These are phyloP conservation scores for Rhodamnia argentea DNA, from an alignment of 345 rosid genomes.

Conservation along the genomic window DNA sequence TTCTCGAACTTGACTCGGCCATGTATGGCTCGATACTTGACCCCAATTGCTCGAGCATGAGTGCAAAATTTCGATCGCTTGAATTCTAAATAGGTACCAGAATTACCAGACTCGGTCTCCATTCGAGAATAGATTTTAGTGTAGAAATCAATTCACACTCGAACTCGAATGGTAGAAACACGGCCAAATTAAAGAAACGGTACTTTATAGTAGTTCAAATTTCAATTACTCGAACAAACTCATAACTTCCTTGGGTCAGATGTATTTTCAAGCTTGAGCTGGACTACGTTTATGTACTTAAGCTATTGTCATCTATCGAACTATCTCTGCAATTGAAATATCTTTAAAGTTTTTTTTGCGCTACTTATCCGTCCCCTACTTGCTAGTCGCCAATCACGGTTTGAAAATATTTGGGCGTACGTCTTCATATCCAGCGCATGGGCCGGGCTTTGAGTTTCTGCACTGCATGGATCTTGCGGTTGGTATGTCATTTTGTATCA, in stretches of 20 bases:
- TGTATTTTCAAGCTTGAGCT: background rate
- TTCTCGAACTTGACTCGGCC: background rate
- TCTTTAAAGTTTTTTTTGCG: background rate
- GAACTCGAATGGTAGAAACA: background rate
- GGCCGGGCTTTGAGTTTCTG: background rate
- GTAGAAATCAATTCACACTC: background rate
- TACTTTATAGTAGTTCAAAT: background rate
- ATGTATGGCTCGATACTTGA: background rate
- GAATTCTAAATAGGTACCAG: background rate
- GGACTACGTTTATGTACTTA: background rate
- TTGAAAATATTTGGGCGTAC: background rate
- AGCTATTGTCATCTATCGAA: background rate
- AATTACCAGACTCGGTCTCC: fast-evolving
- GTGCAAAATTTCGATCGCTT: fast-evolving
- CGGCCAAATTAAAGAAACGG: fast-evolving
- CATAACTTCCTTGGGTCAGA: background rate
- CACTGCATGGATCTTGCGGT: background rate
- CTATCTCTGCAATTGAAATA: background rate
- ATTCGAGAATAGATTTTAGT: background rate
- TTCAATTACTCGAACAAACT: background rate
- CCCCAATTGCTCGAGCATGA: background rate
- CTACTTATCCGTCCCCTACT: background rate
- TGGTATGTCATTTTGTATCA: background rate
- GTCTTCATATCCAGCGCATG: background rate
- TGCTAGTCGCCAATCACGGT: background rate